Evolutionary conservation across 352 stramenopile genomes (phyloP), one percentile per base, ranked within the genome.

Genomic region (Phytophthora fragariaefolia): DNA sequence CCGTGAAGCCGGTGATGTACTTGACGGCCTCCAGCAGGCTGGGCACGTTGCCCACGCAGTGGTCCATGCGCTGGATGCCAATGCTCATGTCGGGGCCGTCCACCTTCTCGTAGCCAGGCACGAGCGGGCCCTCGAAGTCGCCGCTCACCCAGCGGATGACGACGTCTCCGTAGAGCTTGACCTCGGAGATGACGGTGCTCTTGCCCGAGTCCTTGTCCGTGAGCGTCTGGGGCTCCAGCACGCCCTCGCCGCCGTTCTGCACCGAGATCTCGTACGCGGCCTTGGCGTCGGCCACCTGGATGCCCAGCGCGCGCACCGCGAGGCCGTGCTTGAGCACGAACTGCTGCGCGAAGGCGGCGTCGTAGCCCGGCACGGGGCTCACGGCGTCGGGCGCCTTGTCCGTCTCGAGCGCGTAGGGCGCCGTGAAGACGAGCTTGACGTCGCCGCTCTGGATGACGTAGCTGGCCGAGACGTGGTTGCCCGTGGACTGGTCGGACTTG

Each of bases 1-100:
- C 92, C 8, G 84, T 83, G 51, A 91, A 92, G 50, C 56, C 53
- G 63, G 83, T 92, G 47, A 97, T 74, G 80, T 97, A 91, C 65
- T 93, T 73, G 30, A 95, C 80, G 0, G 87, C 82, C 42, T 97
- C 90, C 22, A 93, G 73, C 58, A 97, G 68, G n/a, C 94, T 93
- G 15, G 87, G 92, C 32, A 98, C 90, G 80, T 98, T 98, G 27
- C 89, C 89, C 20, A 98, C 92, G 53, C 83, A 89, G 74, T 98
- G 92, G 64, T 98, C 92, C 23, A 96, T 73, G 40, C 92, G 86
- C 42, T 90, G 45, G 58, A 98, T 88, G n/a, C 92, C 92, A 32
- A 91, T 91, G 56, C 60, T 82, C 38, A 87, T 59, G 54, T 91
- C 77, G 15, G 72, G 78, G 22, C 68, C 53, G 15, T 83, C 73